Percentiles rank a stretch among this genome's conserved stretches.
Evolutionary conservation across 352 stramenopile genomes (phyloP).

Genomic region (Pythium chondricola): DNA sequence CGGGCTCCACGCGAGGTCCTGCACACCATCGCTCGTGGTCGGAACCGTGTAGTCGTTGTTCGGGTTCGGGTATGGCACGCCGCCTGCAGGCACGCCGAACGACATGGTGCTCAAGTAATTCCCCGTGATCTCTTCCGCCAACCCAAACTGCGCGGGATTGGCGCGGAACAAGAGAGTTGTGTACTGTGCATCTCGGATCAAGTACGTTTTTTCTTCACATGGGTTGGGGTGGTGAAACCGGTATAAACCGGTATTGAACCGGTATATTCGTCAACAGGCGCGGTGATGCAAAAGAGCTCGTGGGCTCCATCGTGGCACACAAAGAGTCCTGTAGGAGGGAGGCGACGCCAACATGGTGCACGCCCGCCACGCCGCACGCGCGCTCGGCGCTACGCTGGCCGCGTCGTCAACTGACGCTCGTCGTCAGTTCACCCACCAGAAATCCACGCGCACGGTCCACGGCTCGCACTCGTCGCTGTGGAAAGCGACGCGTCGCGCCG

Average conservation of each 20-base stretch:
- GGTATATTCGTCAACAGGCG: too few species aligned
- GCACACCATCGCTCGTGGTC: slow-evolving; percentile 57
- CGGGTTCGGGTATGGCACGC: slow-evolving; percentile 55
- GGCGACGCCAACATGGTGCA: too few species aligned
- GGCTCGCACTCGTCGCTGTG: slow-evolving; percentile 6
- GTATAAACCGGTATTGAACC: too few species aligned
- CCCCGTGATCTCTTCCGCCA: too few species aligned
- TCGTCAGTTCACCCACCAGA: neutral
- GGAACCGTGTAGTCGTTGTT: slow-evolving; percentile 77
- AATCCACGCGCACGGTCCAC: slow-evolving; percentile 8
- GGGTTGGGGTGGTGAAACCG: too few species aligned
- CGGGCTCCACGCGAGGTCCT: slow-evolving; percentile 73
- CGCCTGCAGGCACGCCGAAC: slow-evolving; percentile 23
- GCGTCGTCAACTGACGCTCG: neutral
- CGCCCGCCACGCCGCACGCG: too few species aligned
- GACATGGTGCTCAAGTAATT: too few species aligned
- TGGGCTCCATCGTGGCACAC: too few species aligned
- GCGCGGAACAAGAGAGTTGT: neutral
- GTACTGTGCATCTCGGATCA: neutral
- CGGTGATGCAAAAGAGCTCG: too few species aligned
- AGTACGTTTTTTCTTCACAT: too few species aligned
- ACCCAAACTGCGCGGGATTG: too few species aligned
- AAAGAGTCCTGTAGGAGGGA: too few species aligned
- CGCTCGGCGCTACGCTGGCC: neutral
- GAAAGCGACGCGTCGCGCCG: slow-evolving; percentile 17